Conservation (phyloP, 495 filamentous ascomycete genomes). For the Neurospora africana region DNA sequence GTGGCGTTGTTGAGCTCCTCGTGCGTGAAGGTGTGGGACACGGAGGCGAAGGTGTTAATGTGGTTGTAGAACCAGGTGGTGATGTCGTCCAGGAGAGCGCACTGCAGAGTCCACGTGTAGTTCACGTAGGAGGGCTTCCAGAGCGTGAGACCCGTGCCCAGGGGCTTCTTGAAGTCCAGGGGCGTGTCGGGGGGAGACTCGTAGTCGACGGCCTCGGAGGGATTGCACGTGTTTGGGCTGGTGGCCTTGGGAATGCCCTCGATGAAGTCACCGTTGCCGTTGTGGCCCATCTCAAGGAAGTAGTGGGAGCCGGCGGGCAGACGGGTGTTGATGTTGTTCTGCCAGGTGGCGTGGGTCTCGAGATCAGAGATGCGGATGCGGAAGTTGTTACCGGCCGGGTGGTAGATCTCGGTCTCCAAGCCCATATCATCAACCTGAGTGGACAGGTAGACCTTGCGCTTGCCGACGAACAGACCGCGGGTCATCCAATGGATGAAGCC, state of each 20-base stretch:
- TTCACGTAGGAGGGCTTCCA: constrained; percentile 39
- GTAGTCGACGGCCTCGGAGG: constrained; percentile 15
- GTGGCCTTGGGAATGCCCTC: constrained; percentile 22
- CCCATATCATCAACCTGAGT: constrained; percentile 62
- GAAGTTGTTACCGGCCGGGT: constrained; percentile 29
- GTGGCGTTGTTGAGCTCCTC: constrained; percentile 50
- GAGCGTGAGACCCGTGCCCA: constrained; percentile 44
- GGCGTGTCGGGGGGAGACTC: constrained; percentile 38
- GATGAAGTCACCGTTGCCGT: constrained; percentile 51
- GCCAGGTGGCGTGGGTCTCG: constrained; percentile 38
- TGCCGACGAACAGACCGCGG: constrained; percentile 44
- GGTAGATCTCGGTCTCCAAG: constrained; percentile 44
- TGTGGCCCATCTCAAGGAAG: constrained; percentile 49
- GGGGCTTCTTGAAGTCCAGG: constrained; percentile 46
- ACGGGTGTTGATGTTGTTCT: constrained; percentile 36
- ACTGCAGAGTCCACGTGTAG: constrained; percentile 40
- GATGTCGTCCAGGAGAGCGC: constrained; percentile 39
- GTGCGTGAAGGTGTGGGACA: constrained; percentile 58
- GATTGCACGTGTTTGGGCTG: constrained; percentile 5
- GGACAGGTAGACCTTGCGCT: constrained; percentile 44
- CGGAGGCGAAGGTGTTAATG: constrained; percentile 40
- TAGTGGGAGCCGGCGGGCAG: constrained; percentile 46
- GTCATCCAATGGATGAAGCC: constrained; percentile 56
- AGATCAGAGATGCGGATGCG: constrained; percentile 43
- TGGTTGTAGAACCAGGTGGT: constrained; percentile 44